Percentiles rank a stretch among this genome's conserved stretches.
phyloP scores from a whole-genome alignment of 768 basidiomycete genomes.

The Tylopilus intermedius region DNA sequence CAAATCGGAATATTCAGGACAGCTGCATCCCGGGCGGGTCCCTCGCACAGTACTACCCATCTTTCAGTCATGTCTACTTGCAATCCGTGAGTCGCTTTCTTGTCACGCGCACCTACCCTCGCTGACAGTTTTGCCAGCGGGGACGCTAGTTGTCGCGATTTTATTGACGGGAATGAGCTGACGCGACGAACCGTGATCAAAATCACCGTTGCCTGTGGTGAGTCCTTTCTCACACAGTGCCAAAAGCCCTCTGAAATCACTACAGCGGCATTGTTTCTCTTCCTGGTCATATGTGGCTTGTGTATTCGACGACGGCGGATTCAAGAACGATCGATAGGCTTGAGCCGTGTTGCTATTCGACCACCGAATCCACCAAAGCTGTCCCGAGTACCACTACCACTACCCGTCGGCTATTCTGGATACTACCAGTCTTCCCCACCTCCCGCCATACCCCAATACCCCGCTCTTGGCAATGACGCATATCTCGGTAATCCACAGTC shows the following conservation, averaged over 20 bases:
- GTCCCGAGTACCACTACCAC: not conserved
- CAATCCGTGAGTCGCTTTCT: not conserved
- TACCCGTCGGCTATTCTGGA: not conserved
- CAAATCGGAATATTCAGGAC: not conserved
- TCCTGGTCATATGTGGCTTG: not conserved
- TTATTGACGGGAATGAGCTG: not conserved
- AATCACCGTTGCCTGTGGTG: constrained; percentile 4
- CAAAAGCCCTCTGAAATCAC: constrained; percentile 2
- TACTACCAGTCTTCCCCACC: constrained; percentile 3
- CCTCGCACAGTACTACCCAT: too few species aligned
- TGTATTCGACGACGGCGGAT: constrained; percentile 3
- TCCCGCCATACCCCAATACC: constrained; percentile 4
- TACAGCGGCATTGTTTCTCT: not conserved
- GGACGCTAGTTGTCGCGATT: not conserved
- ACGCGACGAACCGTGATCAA: not conserved
- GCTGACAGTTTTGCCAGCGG: not conserved
- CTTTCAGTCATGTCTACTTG: not conserved
- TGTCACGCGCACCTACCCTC: not conserved
- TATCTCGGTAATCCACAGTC: not conserved
- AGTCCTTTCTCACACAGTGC: not conserved
- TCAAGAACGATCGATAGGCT: not conserved
- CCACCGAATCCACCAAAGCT: not conserved
- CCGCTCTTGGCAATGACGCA: constrained; percentile 4
- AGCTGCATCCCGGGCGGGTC: not conserved
- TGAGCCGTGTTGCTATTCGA: not conserved